phyloP scores from a whole-genome alignment of 257 asterid species.

The Fraxinus cuspidata region DNA sequence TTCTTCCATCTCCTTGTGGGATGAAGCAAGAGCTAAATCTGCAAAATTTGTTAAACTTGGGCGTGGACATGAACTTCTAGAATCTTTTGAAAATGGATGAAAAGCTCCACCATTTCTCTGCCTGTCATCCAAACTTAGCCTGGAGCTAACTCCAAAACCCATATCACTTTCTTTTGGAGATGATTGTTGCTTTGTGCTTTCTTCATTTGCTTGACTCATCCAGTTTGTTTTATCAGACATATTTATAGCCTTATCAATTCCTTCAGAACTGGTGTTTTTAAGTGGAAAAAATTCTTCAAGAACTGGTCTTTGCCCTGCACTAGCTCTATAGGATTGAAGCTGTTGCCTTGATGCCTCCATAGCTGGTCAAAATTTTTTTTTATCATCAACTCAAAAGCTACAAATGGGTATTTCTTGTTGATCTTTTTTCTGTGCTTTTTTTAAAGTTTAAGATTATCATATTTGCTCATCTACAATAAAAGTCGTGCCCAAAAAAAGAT shows the following conservation, averaged over 20 bases:
- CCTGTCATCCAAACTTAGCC: slow-evolving; percentile 47
- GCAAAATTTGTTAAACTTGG: slow-evolving; percentile 39
- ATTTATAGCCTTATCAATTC: slow-evolving; percentile 22
- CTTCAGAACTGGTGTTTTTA: slow-evolving; percentile 35
- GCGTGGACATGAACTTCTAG: slow-evolving; percentile 27
- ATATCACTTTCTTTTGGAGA: slow-evolving; percentile 49
- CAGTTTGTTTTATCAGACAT: slow-evolving; percentile 74
- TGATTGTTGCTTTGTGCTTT: slow-evolving; percentile 29
- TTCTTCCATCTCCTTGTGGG: slow-evolving; percentile 52
- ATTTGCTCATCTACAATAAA: slow-evolving; percentile 5
- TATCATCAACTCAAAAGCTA: neutral
- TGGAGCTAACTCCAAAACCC: slow-evolving; percentile 30
- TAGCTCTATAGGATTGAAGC: slow-evolving; percentile 55
- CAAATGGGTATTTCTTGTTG: neutral
- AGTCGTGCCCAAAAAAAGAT: slow-evolving; percentile 29
- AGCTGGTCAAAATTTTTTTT: slow-evolving; percentile 37
- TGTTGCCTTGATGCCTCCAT: slow-evolving; percentile 91
- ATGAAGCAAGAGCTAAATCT: slow-evolving; percentile 72
- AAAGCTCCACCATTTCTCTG: slow-evolving; percentile 67
- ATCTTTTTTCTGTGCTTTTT: neutral
- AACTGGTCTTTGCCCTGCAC: slow-evolving; percentile 56
- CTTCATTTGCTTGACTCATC: slow-evolving; percentile 81
- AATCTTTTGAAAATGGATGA: slow-evolving; percentile 57
- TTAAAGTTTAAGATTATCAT: neutral
- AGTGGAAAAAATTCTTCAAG: slow-evolving; percentile 93